Conservation (phyloP, 2,329 filamentous ascomycete species). For the Neofusicoccum parvum region DNA sequence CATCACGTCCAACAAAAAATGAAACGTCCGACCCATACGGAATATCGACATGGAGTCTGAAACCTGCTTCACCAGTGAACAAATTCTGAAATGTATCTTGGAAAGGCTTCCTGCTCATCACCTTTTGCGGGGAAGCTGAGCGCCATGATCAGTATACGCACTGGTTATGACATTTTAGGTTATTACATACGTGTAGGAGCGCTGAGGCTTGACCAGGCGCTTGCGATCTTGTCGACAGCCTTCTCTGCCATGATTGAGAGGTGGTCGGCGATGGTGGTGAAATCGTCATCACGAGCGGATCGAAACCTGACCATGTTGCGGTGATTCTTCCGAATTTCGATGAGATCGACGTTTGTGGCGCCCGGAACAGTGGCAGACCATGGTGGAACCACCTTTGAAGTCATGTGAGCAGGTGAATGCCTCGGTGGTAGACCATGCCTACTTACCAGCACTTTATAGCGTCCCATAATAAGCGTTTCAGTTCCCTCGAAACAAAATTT, state of each 20-base stretch:
- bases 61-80: not conserved
- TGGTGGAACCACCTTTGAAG: slow-evolving; percentile 35
- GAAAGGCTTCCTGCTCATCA: not conserved
- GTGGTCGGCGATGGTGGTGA: slow-evolving; percentile 27
- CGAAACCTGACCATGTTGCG: slow-evolving; percentile 38
- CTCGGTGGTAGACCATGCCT: not conserved
- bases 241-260: slow-evolving; percentile 25
- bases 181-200: not conserved
- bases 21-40: not conserved
- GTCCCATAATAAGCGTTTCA: slow-evolving; percentile 30
- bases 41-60: too few relatives aligned
- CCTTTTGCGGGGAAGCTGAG: not conserved
- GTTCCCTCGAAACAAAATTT: slow-evolving; percentile 39
- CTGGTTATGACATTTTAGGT: not conserved
- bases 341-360: slow-evolving; percentile 34
- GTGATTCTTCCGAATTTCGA: slow-evolving; percentile 39
- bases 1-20: not conserved
- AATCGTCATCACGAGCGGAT: slow-evolving; percentile 29
- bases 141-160: not conserved
- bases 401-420: slow-evolving; percentile 8
- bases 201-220: not conserved
- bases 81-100: not conserved
- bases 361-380: slow-evolving; percentile 41
- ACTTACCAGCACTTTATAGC: slow-evolving; percentile 31
- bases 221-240: slow-evolving; percentile 1